A percentile compares a stretch with the other conserved stretches of the same genome.
Evolutionary conservation across 176 grass and related monocot genomes (phyloP).

Genomic region (Poa pratensis): DNA sequence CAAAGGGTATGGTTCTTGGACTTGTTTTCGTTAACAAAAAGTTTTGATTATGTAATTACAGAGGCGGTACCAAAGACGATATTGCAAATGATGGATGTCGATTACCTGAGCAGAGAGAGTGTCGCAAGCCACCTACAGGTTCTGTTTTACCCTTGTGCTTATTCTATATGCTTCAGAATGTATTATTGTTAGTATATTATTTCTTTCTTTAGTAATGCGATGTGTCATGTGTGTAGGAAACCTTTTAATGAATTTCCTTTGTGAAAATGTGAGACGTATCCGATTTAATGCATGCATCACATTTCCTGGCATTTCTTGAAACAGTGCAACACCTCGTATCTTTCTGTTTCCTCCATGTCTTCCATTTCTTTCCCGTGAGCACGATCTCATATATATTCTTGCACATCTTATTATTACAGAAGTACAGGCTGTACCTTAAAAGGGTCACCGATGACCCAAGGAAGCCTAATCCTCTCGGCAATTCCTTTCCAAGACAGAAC

Average conservation of each 20-base stretch:
- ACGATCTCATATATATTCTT: conserved; percentile 29
- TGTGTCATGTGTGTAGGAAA: not conserved
- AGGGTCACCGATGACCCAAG: conserved; percentile 27
- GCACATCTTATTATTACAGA: conserved; percentile 55
- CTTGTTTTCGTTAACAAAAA: not conserved
- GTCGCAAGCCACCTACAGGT: not conserved
- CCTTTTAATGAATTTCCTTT: not conserved
- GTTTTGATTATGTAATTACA: conserved; percentile 29
- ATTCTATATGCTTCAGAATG: not conserved
- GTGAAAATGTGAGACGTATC: not conserved
- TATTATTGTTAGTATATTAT: not conserved
- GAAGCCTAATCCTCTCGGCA: not conserved
- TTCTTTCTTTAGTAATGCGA: not conserved
- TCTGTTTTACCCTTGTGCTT: not conserved
- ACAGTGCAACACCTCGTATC: not conserved
- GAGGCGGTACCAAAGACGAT: conserved; percentile 29
- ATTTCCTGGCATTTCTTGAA: conserved; percentile 2
- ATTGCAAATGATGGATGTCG: conserved; percentile 43
- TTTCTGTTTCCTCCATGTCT: not conserved
- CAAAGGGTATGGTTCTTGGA: not conserved
- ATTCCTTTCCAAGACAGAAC: conserved; percentile 26
- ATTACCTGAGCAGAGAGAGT: not conserved
- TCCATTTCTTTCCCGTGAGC: conserved; percentile 22
- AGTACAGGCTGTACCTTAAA: conserved; percentile 64
- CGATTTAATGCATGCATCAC: not conserved